Evolutionary conservation across 257 asterid genomes (phyloP).

Genomic region (Prunella vulgaris): DNA sequence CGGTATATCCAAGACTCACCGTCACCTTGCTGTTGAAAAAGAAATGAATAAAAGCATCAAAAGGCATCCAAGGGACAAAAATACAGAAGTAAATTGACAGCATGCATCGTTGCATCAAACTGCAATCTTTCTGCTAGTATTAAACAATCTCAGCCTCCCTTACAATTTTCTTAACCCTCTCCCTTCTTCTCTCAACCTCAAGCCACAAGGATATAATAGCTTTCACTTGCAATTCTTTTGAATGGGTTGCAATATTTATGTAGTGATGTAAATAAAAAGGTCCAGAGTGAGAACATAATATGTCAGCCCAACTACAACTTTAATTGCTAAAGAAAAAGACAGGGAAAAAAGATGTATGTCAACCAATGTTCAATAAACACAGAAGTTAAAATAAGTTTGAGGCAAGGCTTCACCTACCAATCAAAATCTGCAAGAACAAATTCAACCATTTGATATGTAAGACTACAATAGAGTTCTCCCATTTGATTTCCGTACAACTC

Average conservation of each 20-base stretch:
- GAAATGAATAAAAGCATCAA: background rate
- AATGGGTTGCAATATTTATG: background rate
- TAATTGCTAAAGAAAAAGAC: background rate
- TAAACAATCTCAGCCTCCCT: background rate
- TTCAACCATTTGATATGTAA: conserved; percentile 80
- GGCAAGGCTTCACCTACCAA: conserved; percentile 49
- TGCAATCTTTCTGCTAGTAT: background rate
- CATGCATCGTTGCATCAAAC: background rate
- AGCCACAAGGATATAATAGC: background rate
- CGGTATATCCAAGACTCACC: conserved; percentile 73
- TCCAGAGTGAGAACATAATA: background rate
- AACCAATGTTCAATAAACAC: background rate
- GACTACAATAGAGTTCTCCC: conserved; percentile 84
- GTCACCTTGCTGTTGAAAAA: conserved; percentile 67
- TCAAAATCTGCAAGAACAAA: conserved; percentile 71
- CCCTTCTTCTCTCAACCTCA: too few species aligned
- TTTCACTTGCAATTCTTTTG: background rate
- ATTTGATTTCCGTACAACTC: conserved; percentile 97
- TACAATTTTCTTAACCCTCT: background rate
- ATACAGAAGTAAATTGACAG: background rate
- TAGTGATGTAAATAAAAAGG: background rate
- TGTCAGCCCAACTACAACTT: background rate
- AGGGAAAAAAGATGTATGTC: background rate
- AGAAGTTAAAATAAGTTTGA: conserved; percentile 10
- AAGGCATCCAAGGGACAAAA: background rate